Base-by-base conservation (phyloP, 208 protist genomes). In the Trypanosoma platydactyli region DNA sequence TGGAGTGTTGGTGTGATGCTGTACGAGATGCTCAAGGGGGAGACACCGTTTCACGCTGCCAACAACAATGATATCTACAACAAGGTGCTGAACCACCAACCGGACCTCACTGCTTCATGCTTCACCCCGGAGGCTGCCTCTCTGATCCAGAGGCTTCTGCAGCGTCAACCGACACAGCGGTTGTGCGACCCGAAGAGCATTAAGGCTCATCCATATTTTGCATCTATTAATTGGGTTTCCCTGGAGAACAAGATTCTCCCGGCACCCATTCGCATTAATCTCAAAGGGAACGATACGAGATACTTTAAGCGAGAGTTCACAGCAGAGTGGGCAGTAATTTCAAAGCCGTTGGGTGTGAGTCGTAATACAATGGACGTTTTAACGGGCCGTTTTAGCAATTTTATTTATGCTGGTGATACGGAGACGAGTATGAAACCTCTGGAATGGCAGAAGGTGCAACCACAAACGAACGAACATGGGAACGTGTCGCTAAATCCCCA, bases 1-100 rank as follows among this genome's bases (percentile, higher is more conserved):
- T 99, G 98, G 97, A 84, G 81, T 51, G 81, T 98, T 35, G 98
- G 98, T 15, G 94, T 98, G 20, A 70, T 99, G 56, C 65, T 98
- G 33, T 99, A 97, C 79, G 94, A 98, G 74, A 95, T 98, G 88
- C 64, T 98, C 7, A 49, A 66, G 2, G 96, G 94, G n/a, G 51
- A 71, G n/a, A 72, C 95, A 22, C 96, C 96, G 12, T 98, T 98
- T 63, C 93, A 92, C 67, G 81, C 88, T n/a, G 78, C 77, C 49
- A 96, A 84, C 71, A 94, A 84, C 66, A 86, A 84, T 51, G 88
- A 78, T 30, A 78, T 97, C 16, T 97, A 88, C 67, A 66, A 86
- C 33, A 89, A 89, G 52, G 73, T 97, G 6, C 61, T 94, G 15
- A 69, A 75, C 25, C 77, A 75, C n/a, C 53, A 73, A 24, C 61